phyloP scores from a whole-genome alignment of 2,329 filamentous ascomycete species.

The Shiraia sp. region DNA sequence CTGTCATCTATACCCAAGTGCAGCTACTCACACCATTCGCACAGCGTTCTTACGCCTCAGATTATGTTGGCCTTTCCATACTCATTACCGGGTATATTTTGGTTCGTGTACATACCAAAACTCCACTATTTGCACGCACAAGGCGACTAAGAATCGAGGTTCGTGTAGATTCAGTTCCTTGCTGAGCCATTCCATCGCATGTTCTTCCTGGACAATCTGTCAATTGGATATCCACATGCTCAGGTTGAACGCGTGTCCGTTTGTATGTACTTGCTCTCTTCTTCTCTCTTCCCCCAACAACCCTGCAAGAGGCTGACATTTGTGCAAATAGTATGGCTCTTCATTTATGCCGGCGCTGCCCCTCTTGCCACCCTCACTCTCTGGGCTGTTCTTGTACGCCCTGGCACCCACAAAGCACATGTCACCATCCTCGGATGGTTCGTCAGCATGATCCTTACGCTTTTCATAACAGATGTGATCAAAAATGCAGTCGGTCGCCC shows the following conservation, averaged over 20 bases:
- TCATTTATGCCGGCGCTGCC: constrained; percentile 75
- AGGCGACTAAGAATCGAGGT: constrained; percentile 9
- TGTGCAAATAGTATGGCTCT: constrained; percentile 63
- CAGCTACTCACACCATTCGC: constrained; percentile 10
- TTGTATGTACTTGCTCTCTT: constrained; percentile 54
- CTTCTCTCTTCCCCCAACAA: neutral
- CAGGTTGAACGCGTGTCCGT: constrained; percentile 81
- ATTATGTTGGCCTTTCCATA: constrained; percentile 78
- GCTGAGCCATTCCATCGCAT: constrained; percentile 90
- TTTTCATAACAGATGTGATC: constrained; percentile 81
- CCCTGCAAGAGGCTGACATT: constrained; percentile 8
- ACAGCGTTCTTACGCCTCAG: constrained; percentile 80
- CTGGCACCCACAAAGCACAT: constrained; percentile 78
- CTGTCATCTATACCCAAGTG: neutral
- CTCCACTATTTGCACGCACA: neutral
- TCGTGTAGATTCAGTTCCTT: constrained; percentile 64
- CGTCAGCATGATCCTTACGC: constrained; percentile 72
- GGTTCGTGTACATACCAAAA: constrained; percentile 44
- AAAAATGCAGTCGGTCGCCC: constrained; percentile 87
- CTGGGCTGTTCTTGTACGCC: constrained; percentile 66
- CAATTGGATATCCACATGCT: constrained; percentile 86
- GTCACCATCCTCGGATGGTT: constrained; percentile 80
- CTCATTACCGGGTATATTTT: constrained; percentile 70
- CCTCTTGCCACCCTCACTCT: constrained; percentile 69
- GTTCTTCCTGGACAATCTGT: constrained; percentile 84